A percentile compares a stretch with the other conserved stretches of the same genome.
phyloP scores from a whole-genome alignment of 192 early-diverging fungal genomes.

The Thoreauomyces humboldtii region DNA sequence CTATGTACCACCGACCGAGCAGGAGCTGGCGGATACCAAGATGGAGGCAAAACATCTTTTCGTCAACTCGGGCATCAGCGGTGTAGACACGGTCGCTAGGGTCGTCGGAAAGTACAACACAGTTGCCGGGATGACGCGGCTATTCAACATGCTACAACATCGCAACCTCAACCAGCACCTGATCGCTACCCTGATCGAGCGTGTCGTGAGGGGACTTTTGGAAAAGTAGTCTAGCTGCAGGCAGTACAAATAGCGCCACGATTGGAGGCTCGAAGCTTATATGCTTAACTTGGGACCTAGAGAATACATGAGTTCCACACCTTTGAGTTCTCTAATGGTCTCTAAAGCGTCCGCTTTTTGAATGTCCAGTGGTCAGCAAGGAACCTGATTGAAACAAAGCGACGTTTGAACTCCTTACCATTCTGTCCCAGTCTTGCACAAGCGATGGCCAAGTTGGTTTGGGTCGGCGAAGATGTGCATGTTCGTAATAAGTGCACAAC shows the following conservation, averaged over 20 bases:
- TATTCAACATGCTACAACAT: constrained; percentile 46
- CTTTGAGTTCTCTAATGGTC: constrained; percentile 10
- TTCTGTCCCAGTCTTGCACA: constrained; percentile 23
- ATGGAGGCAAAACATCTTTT: constrained; percentile 36
- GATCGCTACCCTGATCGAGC: constrained; percentile 28
- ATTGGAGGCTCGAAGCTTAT: too few species aligned
- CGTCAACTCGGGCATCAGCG: constrained; percentile 14
- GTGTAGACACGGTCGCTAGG: constrained; percentile 26
- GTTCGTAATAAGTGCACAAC: constrained; percentile 13
- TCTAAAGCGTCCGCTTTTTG: constrained; percentile 17
- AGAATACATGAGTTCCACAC: constrained; percentile 27
- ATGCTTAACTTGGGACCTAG: constrained; percentile 17
- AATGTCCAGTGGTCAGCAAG: not conserved
- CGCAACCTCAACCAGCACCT: constrained; percentile 29
- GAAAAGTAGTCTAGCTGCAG: too few species aligned
- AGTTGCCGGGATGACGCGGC: constrained; percentile 28
- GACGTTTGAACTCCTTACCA: not conserved
- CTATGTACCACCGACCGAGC: constrained; percentile 27
- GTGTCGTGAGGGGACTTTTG: constrained; percentile 26
- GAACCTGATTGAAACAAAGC: not conserved
- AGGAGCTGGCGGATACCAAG: constrained; percentile 28
- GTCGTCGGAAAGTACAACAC: constrained; percentile 36
- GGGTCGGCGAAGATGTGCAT: not conserved
- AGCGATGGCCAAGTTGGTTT: constrained; percentile 28
- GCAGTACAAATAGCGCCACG: too few species aligned